These are phyloP conservation scores for Porcisia deanei DNA, from an alignment of 208 protist genomes.

Conservation along the genomic window DNA sequence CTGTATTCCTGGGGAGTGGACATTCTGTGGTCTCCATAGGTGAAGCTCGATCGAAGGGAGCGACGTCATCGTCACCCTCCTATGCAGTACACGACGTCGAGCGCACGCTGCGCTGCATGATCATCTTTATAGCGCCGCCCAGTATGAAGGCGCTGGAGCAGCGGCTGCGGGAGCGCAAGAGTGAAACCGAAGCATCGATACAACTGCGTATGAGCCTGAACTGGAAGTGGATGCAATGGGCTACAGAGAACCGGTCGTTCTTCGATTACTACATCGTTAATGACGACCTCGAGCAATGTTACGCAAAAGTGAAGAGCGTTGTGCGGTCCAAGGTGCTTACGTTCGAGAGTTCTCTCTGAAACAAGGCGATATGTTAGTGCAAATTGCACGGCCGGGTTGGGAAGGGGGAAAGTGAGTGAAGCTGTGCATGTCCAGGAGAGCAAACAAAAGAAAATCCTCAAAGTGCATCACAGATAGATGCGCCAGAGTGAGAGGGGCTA, in stretches of 20 bases:
- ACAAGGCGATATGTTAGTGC: neutral
- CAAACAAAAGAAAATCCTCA: too few relatives aligned
- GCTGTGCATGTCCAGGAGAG: neutral
- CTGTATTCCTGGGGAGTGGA: neutral
- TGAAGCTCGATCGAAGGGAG: neutral
- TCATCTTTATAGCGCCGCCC: slow-evolving; percentile 83
- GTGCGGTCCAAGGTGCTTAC: slow-evolving; percentile 31
- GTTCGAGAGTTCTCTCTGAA: slow-evolving; percentile 32
- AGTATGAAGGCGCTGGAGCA: slow-evolving; percentile 57
- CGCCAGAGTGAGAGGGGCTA: too few relatives aligned
- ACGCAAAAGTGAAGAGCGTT: slow-evolving; percentile 39
- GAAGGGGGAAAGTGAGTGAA: neutral
- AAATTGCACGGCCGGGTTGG: neutral
- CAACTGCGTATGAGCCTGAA: slow-evolving; percentile 53
- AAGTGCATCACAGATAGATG: neutral
- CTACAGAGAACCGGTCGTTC: slow-evolving; percentile 41
- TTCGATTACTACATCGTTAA: slow-evolving; percentile 84
- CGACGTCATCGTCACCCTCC: slow-evolving; percentile 3
- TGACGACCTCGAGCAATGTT: slow-evolving; percentile 65
- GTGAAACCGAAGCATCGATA: slow-evolving; percentile 82
- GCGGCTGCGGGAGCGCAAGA: slow-evolving; percentile 78
- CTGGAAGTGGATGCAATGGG: slow-evolving; percentile 61
- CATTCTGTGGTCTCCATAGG: too few relatives aligned
- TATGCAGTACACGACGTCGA: neutral
- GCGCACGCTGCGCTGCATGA: slow-evolving; percentile 42